Evolutionary conservation across 139 green algal genomes (phyloP), one percentile per base, ranked within the genome.

Genomic region (Klebsormidium nitens): DNA sequence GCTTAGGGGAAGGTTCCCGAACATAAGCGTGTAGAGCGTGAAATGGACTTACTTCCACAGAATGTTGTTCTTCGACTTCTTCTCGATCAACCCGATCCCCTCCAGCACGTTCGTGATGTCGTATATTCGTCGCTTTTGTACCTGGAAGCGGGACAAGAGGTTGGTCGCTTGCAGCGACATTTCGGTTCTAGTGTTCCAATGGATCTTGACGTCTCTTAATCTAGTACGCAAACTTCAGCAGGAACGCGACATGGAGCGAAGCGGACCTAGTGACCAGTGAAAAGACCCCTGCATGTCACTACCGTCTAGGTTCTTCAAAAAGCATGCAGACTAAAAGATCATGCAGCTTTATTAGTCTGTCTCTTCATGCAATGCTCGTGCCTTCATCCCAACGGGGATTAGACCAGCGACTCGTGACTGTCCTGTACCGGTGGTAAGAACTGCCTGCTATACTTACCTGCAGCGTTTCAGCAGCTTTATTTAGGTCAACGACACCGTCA

Each of bases 71-170:
- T 97, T 97, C 29, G 58, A 77, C 74, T 90, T 90, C 82, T 98
- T 98, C 77, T 94, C 85, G 5, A 98, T 91, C 26, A 97, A 69
- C 0, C 89, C 92, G 17, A 98, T 95, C 44, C 93, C 93, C 72
- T 98, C 93, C 36, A 98, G 74, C 57, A 98, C 93, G 50, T 98
- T 98, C 19, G 93, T 98, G 67, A 98, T 98, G 84, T 98, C 93
- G 59, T 98, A 98, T 59, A 98, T 97, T 6, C 93, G 83, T 5
- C 93, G 86, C 81, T 98, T 98, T 73, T 96, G 87, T 0, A 96
- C 90, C 70, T 77, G 70, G 3, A 59, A 58, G 2, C 1, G n/a
- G n/a, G n/a, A n/a, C n/a, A n/a, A n/a, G n/a, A 11, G 19, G 3
- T 14, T 96, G 72, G 35, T 63, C 74, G 14, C 91, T 81, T 17